A percentile compares a stretch with the other conserved stretches of the same genome.
These are phyloP conservation scores for Coemansia aciculifera DNA, from an alignment of 192 early-diverging fungal species.

Conservation along the genomic window DNA sequence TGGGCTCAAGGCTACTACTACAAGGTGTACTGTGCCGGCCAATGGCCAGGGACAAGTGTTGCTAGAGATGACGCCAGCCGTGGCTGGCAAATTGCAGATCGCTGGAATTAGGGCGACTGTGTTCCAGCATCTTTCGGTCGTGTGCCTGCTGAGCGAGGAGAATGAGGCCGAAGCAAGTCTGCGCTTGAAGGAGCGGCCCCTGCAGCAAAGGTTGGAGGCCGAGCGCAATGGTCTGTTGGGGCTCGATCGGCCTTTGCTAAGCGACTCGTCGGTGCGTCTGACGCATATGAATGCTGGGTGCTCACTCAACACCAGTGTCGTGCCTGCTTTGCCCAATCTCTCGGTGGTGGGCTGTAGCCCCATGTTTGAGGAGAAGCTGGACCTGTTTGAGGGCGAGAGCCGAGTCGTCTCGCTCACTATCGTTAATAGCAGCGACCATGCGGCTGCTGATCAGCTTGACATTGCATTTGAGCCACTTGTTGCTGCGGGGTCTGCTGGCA, in stretches of 20 bases:
- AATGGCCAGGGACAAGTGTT: slow-evolving; percentile 25
- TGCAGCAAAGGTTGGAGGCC: slow-evolving; percentile 33
- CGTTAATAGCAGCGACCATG: slow-evolving; percentile 26
- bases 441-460: slow-evolving; percentile 16
- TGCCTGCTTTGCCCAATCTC: slow-evolving; percentile 29
- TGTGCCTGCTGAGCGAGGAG: slow-evolving; percentile 34
- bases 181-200: slow-evolving; percentile 21
- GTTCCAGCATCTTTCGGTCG: slow-evolving; percentile 33
- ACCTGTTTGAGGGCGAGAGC: slow-evolving; percentile 46
- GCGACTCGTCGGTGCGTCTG: slow-evolving; percentile 13
- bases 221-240: slow-evolving; percentile 36
- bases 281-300: slow-evolving; percentile 28
- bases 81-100: slow-evolving; percentile 24
- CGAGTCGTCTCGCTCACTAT: slow-evolving; percentile 23
- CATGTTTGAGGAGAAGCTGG: slow-evolving; percentile 29
- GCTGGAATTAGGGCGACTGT: slow-evolving; percentile 24
- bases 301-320: slow-evolving; percentile 22
- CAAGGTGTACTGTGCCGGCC: slow-evolving; percentile 25
- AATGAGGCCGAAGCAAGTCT: slow-evolving; percentile 16
- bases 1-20: not conserved
- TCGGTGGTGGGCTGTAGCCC: slow-evolving; percentile 20
- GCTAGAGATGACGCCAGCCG: slow-evolving; percentile 21
- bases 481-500: not conserved
- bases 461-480: slow-evolving; percentile 39
- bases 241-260: not conserved